phyloP scores from a whole-genome alignment of 768 basidiomycete genomes.

The Boletus sensibilis region DNA sequence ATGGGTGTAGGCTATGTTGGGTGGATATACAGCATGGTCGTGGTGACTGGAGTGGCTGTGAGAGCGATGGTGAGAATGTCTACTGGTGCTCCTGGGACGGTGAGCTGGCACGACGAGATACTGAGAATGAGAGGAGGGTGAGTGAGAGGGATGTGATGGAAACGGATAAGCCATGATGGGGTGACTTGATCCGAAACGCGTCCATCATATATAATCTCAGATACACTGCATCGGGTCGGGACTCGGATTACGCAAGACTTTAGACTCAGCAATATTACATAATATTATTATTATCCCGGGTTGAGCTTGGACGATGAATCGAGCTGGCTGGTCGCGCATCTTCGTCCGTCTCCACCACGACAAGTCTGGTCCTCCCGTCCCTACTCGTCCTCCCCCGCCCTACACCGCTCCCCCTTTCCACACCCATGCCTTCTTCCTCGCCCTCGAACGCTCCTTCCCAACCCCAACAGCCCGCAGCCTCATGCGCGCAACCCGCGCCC shows the following conservation, averaged over 20 bases:
- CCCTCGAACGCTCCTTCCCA: slow-evolving; percentile 72
- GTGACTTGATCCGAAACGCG: background rate
- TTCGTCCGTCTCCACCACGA: slow-evolving; percentile 19
- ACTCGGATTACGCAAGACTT: slow-evolving; percentile 2
- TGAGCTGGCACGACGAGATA: slow-evolving; percentile 8
- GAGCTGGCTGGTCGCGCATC: slow-evolving; percentile 8
- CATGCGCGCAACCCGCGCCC: slow-evolving; percentile 80
- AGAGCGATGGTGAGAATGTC: slow-evolving; percentile 13
- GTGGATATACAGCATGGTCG: background rate
- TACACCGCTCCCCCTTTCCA: slow-evolving; percentile 77
- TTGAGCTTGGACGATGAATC: background rate
- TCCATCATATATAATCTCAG: background rate
- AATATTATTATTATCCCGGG: too few relatives aligned
- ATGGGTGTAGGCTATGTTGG: slow-evolving; percentile 9
- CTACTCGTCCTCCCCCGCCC: slow-evolving; percentile 25
- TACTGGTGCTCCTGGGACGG: slow-evolving; percentile 17
- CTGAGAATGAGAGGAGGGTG: background rate
- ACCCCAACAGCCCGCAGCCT: slow-evolving; percentile 71
- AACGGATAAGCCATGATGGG: slow-evolving; percentile 24
- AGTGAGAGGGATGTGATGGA: slow-evolving; percentile 10
- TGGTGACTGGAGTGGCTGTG: slow-evolving; percentile 4
- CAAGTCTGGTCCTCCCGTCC: slow-evolving; percentile 16
- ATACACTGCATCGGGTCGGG: slow-evolving; percentile 18
- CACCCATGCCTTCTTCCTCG: slow-evolving; percentile 73
- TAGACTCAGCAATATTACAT: too few relatives aligned